Percentiles rank a stretch among this genome's conserved stretches.
Conservation (phyloP, 2,329 filamentous ascomycete species). For the Colletotrichum melonis region DNA sequence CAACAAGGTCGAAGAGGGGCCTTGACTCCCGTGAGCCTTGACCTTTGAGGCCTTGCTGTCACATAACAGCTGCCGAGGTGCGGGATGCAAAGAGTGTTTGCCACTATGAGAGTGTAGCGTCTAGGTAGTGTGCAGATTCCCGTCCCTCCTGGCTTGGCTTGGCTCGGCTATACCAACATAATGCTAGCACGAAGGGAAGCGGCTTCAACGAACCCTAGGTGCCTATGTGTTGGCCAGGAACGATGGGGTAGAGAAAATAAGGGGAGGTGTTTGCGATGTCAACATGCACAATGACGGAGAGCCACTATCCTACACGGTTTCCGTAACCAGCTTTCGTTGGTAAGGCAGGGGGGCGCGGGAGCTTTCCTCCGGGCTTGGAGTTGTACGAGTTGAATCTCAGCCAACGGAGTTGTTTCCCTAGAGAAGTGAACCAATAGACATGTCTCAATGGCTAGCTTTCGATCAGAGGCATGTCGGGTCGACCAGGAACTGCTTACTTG, state of each 20-base stretch:
- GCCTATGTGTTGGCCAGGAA: not conserved
- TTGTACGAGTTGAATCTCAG: not conserved
- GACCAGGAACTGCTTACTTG: constrained; percentile 1
- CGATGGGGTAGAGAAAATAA: not conserved
- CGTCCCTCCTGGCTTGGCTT: not conserved
- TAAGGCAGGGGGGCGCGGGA: constrained; percentile 14
- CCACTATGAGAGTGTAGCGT: not conserved
- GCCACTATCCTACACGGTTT: not conserved
- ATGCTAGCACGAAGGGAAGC: not conserved
- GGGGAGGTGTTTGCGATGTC: not conserved
- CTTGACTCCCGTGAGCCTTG: no score
- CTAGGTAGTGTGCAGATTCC: not conserved
- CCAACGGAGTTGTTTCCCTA: not conserved
- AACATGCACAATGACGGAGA: constrained; percentile 23
- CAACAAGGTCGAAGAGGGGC: not conserved
- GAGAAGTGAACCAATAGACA: not conserved
- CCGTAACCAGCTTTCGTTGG: constrained; percentile 20
- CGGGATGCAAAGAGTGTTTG: not conserved
- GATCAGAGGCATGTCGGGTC: not conserved
- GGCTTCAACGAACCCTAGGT: not conserved
- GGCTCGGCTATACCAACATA: not conserved
- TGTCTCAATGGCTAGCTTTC: not conserved
- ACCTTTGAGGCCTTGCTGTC: not conserved
- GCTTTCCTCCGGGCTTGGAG: not conserved
- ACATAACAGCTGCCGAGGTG: not conserved